Conservation (phyloP, 129 eudicot species). For the Scalesia atractyloides region DNA sequence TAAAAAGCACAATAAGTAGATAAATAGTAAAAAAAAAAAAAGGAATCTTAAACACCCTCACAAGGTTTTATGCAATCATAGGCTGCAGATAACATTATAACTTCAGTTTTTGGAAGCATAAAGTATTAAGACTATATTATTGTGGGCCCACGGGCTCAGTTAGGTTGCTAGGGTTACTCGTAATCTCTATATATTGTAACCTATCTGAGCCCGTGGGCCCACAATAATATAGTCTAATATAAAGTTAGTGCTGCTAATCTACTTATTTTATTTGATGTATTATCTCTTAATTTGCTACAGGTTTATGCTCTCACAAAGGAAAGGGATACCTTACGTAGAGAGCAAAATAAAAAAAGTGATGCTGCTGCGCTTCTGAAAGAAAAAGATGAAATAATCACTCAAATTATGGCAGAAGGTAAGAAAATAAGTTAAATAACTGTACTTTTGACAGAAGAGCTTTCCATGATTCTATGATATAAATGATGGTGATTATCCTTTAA, state of each 20-base stretch:
- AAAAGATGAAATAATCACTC: conserved; percentile 91
- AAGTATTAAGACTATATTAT: background rate
- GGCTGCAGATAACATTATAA: background rate
- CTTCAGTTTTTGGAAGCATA: background rate
- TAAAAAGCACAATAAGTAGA: no score
- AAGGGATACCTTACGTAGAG: conserved; percentile 94
- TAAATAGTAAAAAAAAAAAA: no score
- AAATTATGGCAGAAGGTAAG: conserved; percentile 96
- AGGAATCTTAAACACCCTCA: background rate
- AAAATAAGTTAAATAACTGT: background rate
- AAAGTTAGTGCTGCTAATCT: conserved; percentile 13
- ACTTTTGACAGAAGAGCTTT: background rate
- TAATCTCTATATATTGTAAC: no score
- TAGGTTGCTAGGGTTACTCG: no score
- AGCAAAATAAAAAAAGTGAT: conserved; percentile 87
- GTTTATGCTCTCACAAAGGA: conserved; percentile 93
- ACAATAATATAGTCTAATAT: no score
- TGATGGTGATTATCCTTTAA: background rate
- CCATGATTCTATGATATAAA: conserved; percentile 2
- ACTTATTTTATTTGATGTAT: background rate
- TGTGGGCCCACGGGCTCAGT: no score
- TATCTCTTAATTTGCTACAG: conserved; percentile 35
- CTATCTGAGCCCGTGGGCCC: no score
- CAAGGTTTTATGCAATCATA: background rate
- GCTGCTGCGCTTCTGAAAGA: conserved; percentile 98